Conservation (phyloP, 495 filamentous ascomycete genomes). For the Delitschia confertaspora region DNA sequence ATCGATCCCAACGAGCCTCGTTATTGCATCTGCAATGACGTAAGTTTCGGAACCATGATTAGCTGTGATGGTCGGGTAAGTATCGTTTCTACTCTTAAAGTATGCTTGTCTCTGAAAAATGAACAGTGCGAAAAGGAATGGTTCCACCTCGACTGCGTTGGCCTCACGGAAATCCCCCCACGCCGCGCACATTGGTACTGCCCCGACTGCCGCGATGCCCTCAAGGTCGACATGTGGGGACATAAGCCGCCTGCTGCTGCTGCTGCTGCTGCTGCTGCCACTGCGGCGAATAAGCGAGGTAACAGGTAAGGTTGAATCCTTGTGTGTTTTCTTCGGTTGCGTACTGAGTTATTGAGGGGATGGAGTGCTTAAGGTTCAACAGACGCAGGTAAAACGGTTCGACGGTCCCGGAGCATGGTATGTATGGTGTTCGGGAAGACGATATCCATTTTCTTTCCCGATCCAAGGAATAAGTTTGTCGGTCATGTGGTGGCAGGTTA, state of each 20-base stretch:
- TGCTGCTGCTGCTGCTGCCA: not conserved
- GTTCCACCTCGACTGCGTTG: constrained; percentile 91
- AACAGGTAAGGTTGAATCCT: constrained; percentile 16
- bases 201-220: constrained; percentile 66
- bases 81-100: constrained; percentile 4
- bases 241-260: constrained; percentile 2
- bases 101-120: not conserved
- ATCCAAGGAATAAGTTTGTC: too few relatives aligned
- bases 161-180: constrained; percentile 61
- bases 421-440: too few relatives aligned
- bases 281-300: constrained; percentile 10
- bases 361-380: constrained; percentile 17
- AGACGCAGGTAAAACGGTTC: too few relatives aligned
- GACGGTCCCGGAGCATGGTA: too few relatives aligned
- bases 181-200: constrained; percentile 90
- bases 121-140: constrained; percentile 55
- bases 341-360: constrained; percentile 23
- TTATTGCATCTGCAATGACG: constrained; percentile 86
- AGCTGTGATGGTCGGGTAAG: constrained; percentile 90
- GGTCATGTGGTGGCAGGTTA: too few relatives aligned
- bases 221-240: constrained; percentile 42
- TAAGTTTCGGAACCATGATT: constrained; percentile 93
- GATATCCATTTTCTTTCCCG: too few relatives aligned
- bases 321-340: not conserved
- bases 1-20: constrained; percentile 81